Evolutionary conservation across 2,329 filamentous ascomycete species (phyloP), one percentile per base, ranked within the genome.

Genomic region (Fusarium austroafricanum): DNA sequence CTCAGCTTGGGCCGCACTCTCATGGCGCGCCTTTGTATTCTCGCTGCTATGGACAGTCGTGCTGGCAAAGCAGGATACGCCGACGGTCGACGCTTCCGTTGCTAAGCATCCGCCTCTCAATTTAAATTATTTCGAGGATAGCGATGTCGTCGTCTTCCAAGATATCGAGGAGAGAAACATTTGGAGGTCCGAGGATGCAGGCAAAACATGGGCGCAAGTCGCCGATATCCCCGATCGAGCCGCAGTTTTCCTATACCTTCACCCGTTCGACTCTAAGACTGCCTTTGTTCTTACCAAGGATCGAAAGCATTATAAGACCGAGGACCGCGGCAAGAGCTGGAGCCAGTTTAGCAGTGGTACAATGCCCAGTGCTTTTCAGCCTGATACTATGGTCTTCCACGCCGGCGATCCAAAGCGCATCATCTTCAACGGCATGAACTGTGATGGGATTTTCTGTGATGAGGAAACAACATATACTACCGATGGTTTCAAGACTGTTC

Each of bases 101-200:
- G 92, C 97, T 80, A 83, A 91, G 43, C 83, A 89, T 73, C 79
- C 84, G 54, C 92, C 93, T 1, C 77, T 81, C 54, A 89, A 89
- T 76, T 82, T 97, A 69, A 91, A 92, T 80, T 99, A 97, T 81
- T 98, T 99, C 76, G 90, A 96, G 75, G 92, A 95, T 78, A 94
- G 92, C 70, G 90, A 97, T 77, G 87, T 91, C 51, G 84, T 97
- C 61, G 80, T 98, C 44, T 89, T 93, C 75, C 89, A 91, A 73
- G 92, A 97, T 76, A 75, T 82, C 49, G 78, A 84, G 15, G 85
- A 86, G 39, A 84, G 86, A 61, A 88, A 88, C 65, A 84, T 97
- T 51, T 94, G 90, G 79, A 90, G 92, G 62, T 97, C 95, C 43
- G 84, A 85, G 45, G 89, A 98, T 81, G 94, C 92, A 38, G 96